These are phyloP conservation scores for Aspergillus intermedius DNA, from an alignment of 2,329 filamentous ascomycete genomes.

Conservation along the genomic window DNA sequence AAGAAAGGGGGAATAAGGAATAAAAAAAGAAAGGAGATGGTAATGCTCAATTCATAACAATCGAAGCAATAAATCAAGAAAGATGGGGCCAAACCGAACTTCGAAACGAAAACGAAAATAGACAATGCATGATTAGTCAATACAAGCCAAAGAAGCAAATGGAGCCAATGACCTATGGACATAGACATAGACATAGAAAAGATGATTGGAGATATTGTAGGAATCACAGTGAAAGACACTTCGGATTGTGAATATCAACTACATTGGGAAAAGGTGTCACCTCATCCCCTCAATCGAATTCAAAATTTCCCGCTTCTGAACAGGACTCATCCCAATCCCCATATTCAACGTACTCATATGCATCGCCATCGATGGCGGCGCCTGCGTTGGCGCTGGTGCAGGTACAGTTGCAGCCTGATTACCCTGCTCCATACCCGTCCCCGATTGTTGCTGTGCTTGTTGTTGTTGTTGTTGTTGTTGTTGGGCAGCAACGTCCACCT, in stretches of 20 bases:
- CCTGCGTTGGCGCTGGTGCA: slow-evolving; percentile 3
- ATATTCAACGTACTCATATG: too few relatives aligned
- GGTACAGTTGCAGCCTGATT: slow-evolving; percentile 7
- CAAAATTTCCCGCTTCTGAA: too few relatives aligned
- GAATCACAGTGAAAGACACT: too few relatives aligned
- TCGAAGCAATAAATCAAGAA: not conserved
- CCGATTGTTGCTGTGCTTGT: slow-evolving; percentile 4
- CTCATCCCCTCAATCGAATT: too few relatives aligned
- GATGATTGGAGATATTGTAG: not conserved
- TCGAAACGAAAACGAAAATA: not conserved
- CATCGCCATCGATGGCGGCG: too few relatives aligned
- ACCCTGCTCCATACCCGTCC: not conserved
- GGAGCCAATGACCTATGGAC: not conserved
- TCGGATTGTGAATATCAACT: too few relatives aligned
- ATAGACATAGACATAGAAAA: not conserved
- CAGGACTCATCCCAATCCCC: too few relatives aligned
- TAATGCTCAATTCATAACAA: too few relatives aligned
- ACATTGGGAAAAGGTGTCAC: too few relatives aligned
- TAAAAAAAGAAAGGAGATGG: too few relatives aligned
- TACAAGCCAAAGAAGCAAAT: not conserved
- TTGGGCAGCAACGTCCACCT: slow-evolving; percentile 5
- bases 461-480: slow-evolving; percentile 1
- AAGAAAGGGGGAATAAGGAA: too few relatives aligned
- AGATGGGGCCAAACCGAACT: not conserved
- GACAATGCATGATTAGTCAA: not conserved